phyloP scores from a whole-genome alignment of 768 basidiomycete species.

The Russula abietina region DNA sequence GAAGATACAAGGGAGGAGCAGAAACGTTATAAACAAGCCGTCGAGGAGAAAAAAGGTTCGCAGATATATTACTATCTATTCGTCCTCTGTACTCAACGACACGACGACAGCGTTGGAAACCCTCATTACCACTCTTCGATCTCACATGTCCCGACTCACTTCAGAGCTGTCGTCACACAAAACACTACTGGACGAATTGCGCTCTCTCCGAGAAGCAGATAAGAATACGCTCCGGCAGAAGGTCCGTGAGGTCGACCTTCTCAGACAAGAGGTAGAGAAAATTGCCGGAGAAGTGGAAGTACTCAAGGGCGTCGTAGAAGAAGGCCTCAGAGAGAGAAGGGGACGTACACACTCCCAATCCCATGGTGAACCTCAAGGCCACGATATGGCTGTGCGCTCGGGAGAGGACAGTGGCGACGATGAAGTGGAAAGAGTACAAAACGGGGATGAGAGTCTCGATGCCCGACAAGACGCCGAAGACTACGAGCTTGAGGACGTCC shows the following conservation, averaged over 20 bases:
- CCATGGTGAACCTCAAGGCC: not conserved
- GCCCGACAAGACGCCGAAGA: constrained; percentile 27
- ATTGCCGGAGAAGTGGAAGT: constrained; percentile 83
- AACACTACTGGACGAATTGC: constrained; percentile 59
- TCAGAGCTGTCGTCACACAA: constrained; percentile 75
- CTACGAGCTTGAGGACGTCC: constrained; percentile 14
- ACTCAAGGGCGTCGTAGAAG: constrained; percentile 80
- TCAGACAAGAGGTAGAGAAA: constrained; percentile 72
- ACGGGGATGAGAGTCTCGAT: constrained; percentile 25
- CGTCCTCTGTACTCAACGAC: not conserved
- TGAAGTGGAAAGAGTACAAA: constrained; percentile 25
- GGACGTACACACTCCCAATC: constrained; percentile 36
- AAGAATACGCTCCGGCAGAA: constrained; percentile 51
- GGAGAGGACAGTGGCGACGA: not conserved
- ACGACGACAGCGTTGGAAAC: constrained; percentile 64
- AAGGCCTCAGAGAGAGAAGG: constrained; percentile 71
- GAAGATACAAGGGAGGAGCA: constrained; percentile 24
- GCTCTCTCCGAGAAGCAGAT: constrained; percentile 58
- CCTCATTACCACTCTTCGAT: constrained; percentile 63
- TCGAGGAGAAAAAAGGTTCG: constrained; percentile 85
- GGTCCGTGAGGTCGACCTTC: constrained; percentile 55
- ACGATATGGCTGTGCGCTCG: not conserved
- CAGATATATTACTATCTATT: not conserved
- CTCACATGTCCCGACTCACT: constrained; percentile 73
- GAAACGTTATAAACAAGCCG: constrained; percentile 62